Evolutionary conservation across 1,284 basidiomycete genomes (phyloP).

Genomic region (Apiotrichum akiyoshidainum): DNA sequence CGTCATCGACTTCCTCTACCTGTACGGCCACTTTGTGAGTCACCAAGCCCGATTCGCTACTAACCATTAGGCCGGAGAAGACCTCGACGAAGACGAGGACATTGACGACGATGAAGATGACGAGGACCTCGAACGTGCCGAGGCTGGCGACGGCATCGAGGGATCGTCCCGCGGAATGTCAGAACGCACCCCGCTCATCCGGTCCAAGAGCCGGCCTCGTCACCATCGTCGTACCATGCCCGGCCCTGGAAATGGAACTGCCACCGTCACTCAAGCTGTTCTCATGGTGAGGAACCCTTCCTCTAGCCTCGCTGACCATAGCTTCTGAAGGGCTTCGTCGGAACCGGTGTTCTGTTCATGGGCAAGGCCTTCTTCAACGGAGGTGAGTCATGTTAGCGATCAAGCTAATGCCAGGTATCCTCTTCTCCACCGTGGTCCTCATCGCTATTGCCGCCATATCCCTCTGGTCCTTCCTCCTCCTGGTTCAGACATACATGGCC

Average conservation of each 20-base stretch:
- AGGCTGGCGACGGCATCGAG: constrained; percentile 8
- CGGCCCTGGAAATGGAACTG: constrained; percentile 66
- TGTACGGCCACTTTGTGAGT: constrained; percentile 91
- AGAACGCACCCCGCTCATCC: constrained; percentile 17
- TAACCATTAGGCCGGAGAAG: constrained; percentile 74
- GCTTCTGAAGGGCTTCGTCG: constrained; percentile 92
- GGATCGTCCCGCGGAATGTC: constrained; percentile 6
- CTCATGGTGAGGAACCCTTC: constrained; percentile 65
- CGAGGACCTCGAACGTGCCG: constrained; percentile 6
- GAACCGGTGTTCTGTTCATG: constrained; percentile 92
- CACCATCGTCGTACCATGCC: constrained; percentile 54
- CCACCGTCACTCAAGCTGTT: constrained; percentile 80
- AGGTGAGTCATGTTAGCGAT: constrained; percentile 43
- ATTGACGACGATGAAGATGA: constrained; percentile 58
- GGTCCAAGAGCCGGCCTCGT: constrained; percentile 54
- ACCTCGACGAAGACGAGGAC: constrained; percentile 76
- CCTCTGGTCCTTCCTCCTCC: constrained; percentile 87
- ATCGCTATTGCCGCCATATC: constrained; percentile 81
- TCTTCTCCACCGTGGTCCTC: constrained; percentile 82
- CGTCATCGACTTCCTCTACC: constrained; percentile 87
- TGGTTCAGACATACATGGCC: constrained; percentile 83
- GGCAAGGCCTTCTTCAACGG: constrained; percentile 98
- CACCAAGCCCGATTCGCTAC: not conserved
- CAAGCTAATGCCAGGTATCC: constrained; percentile 55
- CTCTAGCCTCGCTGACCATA: constrained; percentile 38